phyloP scores from a whole-genome alignment of 352 stramenopile genomes.

The Phytophthora boehmeriae region DNA sequence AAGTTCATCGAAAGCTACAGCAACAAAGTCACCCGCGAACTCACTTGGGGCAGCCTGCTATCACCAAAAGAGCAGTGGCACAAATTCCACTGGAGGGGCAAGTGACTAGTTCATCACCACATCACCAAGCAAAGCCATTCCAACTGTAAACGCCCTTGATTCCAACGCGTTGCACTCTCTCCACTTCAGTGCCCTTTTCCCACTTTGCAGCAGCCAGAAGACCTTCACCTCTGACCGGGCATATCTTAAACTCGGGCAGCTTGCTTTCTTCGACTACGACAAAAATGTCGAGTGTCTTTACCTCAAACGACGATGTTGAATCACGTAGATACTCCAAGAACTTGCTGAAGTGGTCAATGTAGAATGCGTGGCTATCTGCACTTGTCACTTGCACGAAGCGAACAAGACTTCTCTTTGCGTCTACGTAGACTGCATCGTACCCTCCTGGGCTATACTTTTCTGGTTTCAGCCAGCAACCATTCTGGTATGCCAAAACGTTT shows the following conservation, averaged over 20 bases:
- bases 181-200: too few species aligned
- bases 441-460: constrained; percentile 6
- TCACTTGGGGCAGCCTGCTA: too few species aligned
- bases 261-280: constrained; percentile 4
- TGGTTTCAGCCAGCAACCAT: constrained; percentile 16
- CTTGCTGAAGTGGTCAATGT: constrained; percentile 4
- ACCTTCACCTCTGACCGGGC: neutral
- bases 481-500: too few species aligned
- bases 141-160: too few species aligned
- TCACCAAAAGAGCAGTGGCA: too few species aligned
- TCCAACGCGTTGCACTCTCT: too few species aligned
- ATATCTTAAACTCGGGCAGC: constrained; percentile 4
- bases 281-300: constrained; percentile 17
- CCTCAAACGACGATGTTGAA: neutral
- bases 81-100: too few species aligned
- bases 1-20: too few species aligned
- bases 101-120: too few species aligned
- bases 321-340: neutral
- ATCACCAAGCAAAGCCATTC: too few species aligned
- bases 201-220: too few species aligned
- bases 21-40: too few species aligned
- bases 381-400: constrained; percentile 16
- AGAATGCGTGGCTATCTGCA: neutral
- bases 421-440: constrained; percentile 23
- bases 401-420: constrained; percentile 3